Base-by-base conservation (phyloP, 106 monocot species). In the Apostasia ramifera region DNA sequence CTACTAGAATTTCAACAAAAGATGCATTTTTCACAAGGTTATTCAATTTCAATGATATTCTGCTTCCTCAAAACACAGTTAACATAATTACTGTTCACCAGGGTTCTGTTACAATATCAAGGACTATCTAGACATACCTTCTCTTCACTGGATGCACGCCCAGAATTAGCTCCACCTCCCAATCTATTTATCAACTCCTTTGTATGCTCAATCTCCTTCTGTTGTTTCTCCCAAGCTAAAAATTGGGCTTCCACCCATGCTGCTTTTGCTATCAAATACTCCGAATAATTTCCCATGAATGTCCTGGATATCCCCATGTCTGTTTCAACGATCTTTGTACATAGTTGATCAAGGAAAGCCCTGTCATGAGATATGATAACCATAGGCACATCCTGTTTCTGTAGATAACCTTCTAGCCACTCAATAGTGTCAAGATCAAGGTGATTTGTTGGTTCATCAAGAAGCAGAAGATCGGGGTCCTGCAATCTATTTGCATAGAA, bases 371-470 rank as follows among this genome's bases (percentile, higher is more conserved):
- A 97, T 74, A 97, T 92, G 55, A 97, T 84, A 38, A 97, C 97
- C 92, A 97, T 97, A 14, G 97, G 97, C 5, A 98, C 86, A 54
- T 77, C 98, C 66, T 93, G 98, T 74, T 83, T 87, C 53, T 66
- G 77, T 55, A 98, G 89, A 78, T 98, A 98, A 15, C 77, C 73
- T 73, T 98, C 98, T 14, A 98, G 80, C 98, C 93, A 98, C 74
- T 98, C 98, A 73, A 98, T 90, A n/a, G 93, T 87, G 59, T 98
- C 98, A 57, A 98, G 79, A 80, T 98, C 98, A 59, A 98, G 87
- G 73, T 98, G 98, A 72, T 98, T 98, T 52, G 98, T 98, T 1
- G 98, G 98, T 63, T 98, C 98, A 73, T 98, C 98, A 67, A 98
- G 98, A 26, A 98, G 90, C 15, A 98, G 80, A 57, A 98, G 78